phyloP scores from a whole-genome alignment of 768 basidiomycete genomes.

The Xerocomellus intermedius region DNA sequence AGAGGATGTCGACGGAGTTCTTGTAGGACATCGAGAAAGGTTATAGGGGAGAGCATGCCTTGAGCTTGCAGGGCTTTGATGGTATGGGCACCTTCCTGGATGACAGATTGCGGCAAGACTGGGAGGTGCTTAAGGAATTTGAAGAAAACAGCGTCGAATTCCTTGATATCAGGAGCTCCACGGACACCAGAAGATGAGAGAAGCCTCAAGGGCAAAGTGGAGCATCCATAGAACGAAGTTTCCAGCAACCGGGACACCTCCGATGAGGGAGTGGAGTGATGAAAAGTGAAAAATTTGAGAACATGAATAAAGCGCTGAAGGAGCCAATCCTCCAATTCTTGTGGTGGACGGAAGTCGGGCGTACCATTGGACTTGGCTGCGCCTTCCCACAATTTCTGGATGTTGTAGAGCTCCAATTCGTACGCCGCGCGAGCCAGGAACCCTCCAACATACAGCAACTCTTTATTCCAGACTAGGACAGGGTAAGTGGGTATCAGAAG shows the following conservation, averaged over 20 bases:
- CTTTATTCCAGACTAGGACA: conserved; percentile 79
- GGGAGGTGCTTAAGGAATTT: conserved; percentile 79
- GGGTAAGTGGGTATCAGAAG: not conserved
- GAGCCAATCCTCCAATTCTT: conserved; percentile 50
- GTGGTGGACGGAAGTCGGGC: conserved; percentile 30
- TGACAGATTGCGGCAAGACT: conserved; percentile 61
- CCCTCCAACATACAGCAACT: conserved; percentile 82
- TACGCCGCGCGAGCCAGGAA: conserved; percentile 81
- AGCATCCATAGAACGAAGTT: conserved; percentile 50
- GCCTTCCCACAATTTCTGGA: conserved; percentile 59
- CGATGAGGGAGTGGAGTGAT: conserved; percentile 79
- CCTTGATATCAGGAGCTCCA: conserved; percentile 32
- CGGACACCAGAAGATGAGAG: conserved; percentile 10
- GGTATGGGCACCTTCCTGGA: conserved; percentile 56
- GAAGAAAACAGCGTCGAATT: conserved; percentile 68
- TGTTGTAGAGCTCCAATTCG: conserved; percentile 69
- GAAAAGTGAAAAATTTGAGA: conserved; percentile 87
- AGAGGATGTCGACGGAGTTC: conserved; percentile 76
- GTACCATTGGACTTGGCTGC: conserved; percentile 35
- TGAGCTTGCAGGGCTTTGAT: conserved; percentile 58
- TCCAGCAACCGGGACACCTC: conserved; percentile 76
- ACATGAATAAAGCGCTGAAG: conserved; percentile 68
- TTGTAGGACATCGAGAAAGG: conserved; percentile 77
- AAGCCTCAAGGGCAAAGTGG: conserved; percentile 5
- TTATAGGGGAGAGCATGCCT: conserved; percentile 69